Percentiles rank a stretch among this genome's conserved stretches.
Conservation (phyloP, 177 flowering plant genomes). For the Vitis hybrid region DNA sequence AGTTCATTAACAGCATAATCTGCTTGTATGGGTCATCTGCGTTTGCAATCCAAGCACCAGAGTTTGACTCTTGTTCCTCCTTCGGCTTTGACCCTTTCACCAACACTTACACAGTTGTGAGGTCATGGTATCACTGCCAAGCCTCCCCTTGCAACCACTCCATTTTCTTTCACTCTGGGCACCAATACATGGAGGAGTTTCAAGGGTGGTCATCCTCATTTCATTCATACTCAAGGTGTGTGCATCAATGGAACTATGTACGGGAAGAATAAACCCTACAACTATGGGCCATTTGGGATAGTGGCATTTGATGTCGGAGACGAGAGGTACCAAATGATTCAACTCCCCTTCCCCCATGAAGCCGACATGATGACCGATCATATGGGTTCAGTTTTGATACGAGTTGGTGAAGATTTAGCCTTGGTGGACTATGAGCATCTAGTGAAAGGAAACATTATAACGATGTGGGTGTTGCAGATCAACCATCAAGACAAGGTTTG, state of each 20-base stretch:
- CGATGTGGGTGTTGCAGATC: not conserved
- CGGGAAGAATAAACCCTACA: not conserved
- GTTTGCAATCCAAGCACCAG: constrained; percentile 2
- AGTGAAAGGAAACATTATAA: not conserved
- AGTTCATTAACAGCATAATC: not conserved
- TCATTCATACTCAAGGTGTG: not conserved
- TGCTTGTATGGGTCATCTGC: not conserved
- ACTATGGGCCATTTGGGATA: not conserved
- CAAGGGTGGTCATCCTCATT: not conserved
- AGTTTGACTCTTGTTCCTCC: not conserved
- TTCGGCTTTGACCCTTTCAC: not conserved
- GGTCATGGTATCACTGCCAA: not conserved
- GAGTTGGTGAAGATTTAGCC: not conserved
- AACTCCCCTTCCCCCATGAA: not conserved
- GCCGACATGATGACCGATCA: not conserved
- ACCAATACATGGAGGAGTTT: not conserved
- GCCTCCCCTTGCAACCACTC: not conserved
- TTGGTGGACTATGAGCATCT: constrained; percentile 3
- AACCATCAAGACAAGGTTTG: not conserved
- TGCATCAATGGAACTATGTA: not conserved
- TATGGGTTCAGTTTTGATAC: not conserved
- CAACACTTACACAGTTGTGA: not conserved
- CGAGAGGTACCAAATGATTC: not conserved
- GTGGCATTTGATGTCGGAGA: not conserved
- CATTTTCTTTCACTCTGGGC: not conserved